A percentile compares a stretch with the other conserved stretches of the same genome.
phyloP scores from a whole-genome alignment of 345 rosid species.

The Nephelium lappaceum region DNA sequence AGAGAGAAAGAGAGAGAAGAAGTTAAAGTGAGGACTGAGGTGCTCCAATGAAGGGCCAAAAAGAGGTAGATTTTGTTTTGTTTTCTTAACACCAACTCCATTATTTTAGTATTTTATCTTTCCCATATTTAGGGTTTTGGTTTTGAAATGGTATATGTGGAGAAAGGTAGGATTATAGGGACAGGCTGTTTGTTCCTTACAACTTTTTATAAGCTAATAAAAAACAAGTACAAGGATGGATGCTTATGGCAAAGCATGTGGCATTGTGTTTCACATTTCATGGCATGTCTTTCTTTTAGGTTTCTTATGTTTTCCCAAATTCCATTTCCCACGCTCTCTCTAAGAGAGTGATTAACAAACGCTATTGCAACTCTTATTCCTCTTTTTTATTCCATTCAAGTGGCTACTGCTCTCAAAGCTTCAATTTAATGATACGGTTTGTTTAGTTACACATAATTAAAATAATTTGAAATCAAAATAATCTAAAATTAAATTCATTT shows the following conservation, averaged over 20 bases:
- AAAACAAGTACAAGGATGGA: conserved; percentile 29
- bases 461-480: no score
- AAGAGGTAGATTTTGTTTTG: conserved; percentile 2
- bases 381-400: no score
- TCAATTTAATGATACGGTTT: no score
- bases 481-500: no score
- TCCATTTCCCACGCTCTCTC: conserved; percentile 16
- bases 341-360: conserved; percentile 8
- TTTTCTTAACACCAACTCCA: conserved; percentile 5
- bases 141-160: conserved; percentile 13
- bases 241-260: conserved; percentile 42
- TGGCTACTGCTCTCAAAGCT: no score
- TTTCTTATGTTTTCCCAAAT: conserved; percentile 7
- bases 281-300: conserved; percentile 41
- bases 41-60: conserved; percentile 13
- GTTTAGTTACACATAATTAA: no score
- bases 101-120: conserved; percentile 16
- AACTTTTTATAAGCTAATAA: conserved; percentile 9
- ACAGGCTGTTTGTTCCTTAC: conserved; percentile 51
- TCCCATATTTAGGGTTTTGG: conserved; percentile 49
- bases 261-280: conserved; percentile 51
- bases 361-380: not conserved
- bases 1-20: conserved; percentile 31
- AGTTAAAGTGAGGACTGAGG: conserved; percentile 8
- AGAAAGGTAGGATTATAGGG: conserved; percentile 24